Base-by-base conservation (phyloP, 2,329 filamentous ascomycete genomes). In the Zasmidium angulare region DNA sequence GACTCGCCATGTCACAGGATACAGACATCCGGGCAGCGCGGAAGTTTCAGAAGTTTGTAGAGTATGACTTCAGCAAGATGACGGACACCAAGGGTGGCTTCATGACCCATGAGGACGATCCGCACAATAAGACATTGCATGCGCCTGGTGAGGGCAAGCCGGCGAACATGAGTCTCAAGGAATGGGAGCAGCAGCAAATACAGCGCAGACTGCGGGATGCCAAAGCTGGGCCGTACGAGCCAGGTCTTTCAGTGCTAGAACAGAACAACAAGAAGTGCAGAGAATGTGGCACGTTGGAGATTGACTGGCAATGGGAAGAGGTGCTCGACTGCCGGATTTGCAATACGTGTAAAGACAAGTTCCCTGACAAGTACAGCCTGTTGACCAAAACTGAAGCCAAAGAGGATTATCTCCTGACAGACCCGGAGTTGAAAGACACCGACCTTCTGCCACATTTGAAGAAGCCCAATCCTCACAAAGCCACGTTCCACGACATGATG, bases 401-500 rank as follows among this genome's bases (percentile, higher is more conserved):
- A 70, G 91, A 97, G 75, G 95, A 99, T 74, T 99, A 99, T 75
- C 84, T 99, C 1, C 79, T 99, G 47, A 99, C 95, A 1, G 93
- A 98, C 70, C 90, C 93, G 36, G 95, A 99, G 74, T 83, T 99
- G n/a, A 89, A 89, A 68, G 95, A 99, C 70, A 84, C 86, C 58
- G 89, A 93, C 17, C 80, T 99, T 1, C 81, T 99, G 0, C 93
- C 93, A 0, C 93, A 96, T 73, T 82, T 99, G 9, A 89, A 90
- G 55, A 88, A 88, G 31, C 93, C 95, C 1, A 99, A 99, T 69
- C 95, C 95, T 0, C 95, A 97, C 77, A 97, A 97, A 74, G 87
- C 89, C 0, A 92, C 93, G 59, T 99, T 92, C 91, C 92, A 97
- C 75, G 91, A 96, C 79, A 99, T 99, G 95, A 96, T 96, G 88